Evolutionary conservation across 805 yeast genomes (phyloP).

Genomic region (Yamadazyma paraphyllophila): DNA sequence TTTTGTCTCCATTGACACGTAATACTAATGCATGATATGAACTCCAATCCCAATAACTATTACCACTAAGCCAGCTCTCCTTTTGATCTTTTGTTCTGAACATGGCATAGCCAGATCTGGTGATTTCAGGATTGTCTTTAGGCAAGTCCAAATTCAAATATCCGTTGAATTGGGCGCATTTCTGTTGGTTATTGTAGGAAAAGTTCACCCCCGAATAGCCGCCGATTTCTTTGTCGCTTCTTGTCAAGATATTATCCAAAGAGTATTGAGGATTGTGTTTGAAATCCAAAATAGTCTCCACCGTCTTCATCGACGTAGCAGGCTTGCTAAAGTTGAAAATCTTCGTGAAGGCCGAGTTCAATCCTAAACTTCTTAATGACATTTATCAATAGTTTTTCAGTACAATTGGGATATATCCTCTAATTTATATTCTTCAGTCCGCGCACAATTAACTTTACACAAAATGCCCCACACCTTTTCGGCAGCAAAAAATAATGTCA

Average conservation of each 20-base stretch:
- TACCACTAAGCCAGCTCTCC: conserved; percentile 48
- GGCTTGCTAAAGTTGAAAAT: conserved; percentile 37
- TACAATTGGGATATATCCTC: background rate
- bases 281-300: conserved; percentile 57
- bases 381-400: conserved; percentile 17
- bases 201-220: conserved; percentile 70
- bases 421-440: background rate
- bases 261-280: conserved; percentile 46
- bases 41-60: conserved; percentile 67
- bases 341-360: conserved; percentile 34
- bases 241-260: conserved; percentile 49
- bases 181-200: conserved; percentile 35
- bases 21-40: conserved; percentile 59
- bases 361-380: conserved; percentile 43
- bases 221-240: conserved; percentile 75
- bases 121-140: conserved; percentile 59
- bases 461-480: conserved; percentile 2
- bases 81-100: conserved; percentile 71
- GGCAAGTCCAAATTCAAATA: conserved; percentile 68
- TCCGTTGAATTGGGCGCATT: conserved; percentile 47
- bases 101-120: conserved; percentile 78
- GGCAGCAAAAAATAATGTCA: background rate
- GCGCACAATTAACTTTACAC: conserved; percentile 1
- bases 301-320: conserved; percentile 21
- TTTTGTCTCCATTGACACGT: conserved; percentile 67